A percentile compares a stretch with the other conserved stretches of the same genome.
phyloP scores from a whole-genome alignment of 2,329 filamentous ascomycete species.

The Samsoniella hepiali region DNA sequence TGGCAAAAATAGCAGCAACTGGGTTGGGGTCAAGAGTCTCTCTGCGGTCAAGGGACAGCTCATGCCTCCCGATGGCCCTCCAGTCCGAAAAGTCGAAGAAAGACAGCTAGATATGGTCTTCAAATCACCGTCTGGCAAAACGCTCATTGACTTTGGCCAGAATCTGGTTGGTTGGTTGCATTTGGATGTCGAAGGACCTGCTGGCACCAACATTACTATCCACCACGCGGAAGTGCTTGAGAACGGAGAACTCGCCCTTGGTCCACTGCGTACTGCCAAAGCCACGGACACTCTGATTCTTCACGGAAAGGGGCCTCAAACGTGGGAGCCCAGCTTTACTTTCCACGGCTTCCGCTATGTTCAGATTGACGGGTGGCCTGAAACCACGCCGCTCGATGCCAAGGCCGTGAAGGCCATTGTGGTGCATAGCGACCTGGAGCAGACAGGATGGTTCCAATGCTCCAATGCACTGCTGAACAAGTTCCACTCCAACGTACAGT shows the following conservation, averaged over 20 bases:
- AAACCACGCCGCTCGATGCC: constrained; percentile 21
- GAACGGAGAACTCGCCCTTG: constrained; percentile 36
- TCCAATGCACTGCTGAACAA: constrained; percentile 51
- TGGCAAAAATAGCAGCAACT: constrained; percentile 21
- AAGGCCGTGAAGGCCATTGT: constrained; percentile 31
- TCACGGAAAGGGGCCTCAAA: constrained; percentile 22
- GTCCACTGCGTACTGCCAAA: constrained; percentile 30
- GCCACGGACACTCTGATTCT: constrained; percentile 39
- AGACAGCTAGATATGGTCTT: constrained; percentile 32
- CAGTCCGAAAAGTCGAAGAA: constrained; percentile 37
- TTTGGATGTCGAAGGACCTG: constrained; percentile 36
- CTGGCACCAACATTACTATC: constrained; percentile 42
- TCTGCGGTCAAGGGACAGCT: constrained; percentile 33
- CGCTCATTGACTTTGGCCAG: constrained; percentile 54
- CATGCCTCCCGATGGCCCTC: constrained; percentile 41
- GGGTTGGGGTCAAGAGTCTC: constrained; percentile 31
- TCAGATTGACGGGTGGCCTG: constrained; percentile 44
- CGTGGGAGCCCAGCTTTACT: constrained; percentile 48
- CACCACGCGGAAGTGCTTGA: constrained; percentile 56
- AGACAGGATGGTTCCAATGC: constrained; percentile 48
- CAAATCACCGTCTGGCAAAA: constrained; percentile 39
- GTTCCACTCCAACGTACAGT: constrained; percentile 52
- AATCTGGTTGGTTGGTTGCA: constrained; percentile 52
- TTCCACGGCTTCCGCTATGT: constrained; percentile 52
- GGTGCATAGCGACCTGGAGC: constrained; percentile 51